Conservation (phyloP, 352 stramenopile species). For the Phytophthora quininea region DNA sequence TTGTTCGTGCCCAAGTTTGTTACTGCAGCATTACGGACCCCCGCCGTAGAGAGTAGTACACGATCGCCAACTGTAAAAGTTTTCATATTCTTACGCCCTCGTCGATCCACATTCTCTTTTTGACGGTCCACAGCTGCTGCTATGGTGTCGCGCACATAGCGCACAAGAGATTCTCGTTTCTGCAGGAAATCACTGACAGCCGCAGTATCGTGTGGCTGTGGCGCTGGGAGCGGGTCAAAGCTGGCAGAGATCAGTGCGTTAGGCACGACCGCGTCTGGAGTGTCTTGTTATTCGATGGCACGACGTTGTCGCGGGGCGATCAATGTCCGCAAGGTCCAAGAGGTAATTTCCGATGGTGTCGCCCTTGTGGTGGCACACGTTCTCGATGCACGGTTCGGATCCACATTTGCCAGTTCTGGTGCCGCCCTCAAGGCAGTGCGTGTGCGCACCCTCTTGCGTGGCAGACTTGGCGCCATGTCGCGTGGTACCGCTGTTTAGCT, state of each 20-base stretch:
- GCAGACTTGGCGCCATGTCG: neutral
- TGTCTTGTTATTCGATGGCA: neutral
- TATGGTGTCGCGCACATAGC: slow-evolving; percentile 8
- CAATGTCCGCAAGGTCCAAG: slow-evolving; percentile 4
- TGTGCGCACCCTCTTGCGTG: neutral
- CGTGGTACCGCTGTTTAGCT: neutral
- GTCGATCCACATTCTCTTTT: slow-evolving; percentile 18
- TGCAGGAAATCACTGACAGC: neutral
- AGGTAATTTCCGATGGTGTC: neutral
- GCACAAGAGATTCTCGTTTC: neutral
- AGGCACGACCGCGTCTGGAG: neutral
- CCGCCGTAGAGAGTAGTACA: slow-evolving; percentile 20
- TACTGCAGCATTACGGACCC: neutral
- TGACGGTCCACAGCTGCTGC: slow-evolving; percentile 7
- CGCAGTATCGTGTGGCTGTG: neutral
- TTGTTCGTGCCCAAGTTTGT: slow-evolving; percentile 13
- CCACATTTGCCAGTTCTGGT: no score
- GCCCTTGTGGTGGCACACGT: neutral
- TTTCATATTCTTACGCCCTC: slow-evolving; percentile 10
- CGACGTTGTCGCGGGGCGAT: neutral
- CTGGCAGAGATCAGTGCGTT: neutral
- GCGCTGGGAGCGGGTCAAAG: neutral
- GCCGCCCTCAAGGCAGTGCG: no score
- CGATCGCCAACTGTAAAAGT: slow-evolving; percentile 13
- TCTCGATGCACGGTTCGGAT: no score